Base-by-base conservation (phyloP, 148 eudicot species). In the Dysphania ambrosioides region DNA sequence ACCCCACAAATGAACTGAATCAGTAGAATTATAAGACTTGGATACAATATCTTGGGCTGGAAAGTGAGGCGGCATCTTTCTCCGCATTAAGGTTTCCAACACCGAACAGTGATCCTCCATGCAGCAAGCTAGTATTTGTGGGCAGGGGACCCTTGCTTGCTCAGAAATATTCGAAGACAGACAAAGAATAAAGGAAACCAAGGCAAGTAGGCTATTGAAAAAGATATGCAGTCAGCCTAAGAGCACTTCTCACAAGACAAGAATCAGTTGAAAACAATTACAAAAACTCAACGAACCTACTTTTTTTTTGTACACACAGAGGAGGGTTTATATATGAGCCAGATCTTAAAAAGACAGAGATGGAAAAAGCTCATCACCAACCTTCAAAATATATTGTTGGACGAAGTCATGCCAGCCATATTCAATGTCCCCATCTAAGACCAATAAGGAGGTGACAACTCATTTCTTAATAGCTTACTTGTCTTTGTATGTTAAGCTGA, bases 351-450 rank as follows among this genome's bases (percentile, higher is more conserved):
- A 60, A 32, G 29, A 26, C 10, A 21, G 64, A 60, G 61, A 72
- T 23, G 12, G 19, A 15, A 31, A 59, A 68, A 23, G 66, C 32
- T 38, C 44, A 72, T 44, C 34, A 49, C 79, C 72, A 72, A 31
- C 66, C 58, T 53, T 53, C 5, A 1, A 53, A 53, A 53, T 6
- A 24, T n/a, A 53, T 8, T 67, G 16, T 64, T 73, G 38, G 73
- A 79, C 67, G 34, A 29, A 76, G 74, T 89, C 86, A 84, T 89
- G 94, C 87, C 79, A 67, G 68, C 87, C 91, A 87, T 84, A 81
- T 84, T 71, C 69, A 32, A 79, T 78, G 84, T 72, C 80, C 66
- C 67, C 73, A 75, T 75, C 62, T 4, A 44, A 9, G 36, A 56
- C 91, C 86, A 89, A 88, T 84, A 66, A 66, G 34, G 78, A 59